phyloP scores from a whole-genome alignment of 2,329 filamentous ascomycete genomes.

The Ophiocordyceps robertsii region DNA sequence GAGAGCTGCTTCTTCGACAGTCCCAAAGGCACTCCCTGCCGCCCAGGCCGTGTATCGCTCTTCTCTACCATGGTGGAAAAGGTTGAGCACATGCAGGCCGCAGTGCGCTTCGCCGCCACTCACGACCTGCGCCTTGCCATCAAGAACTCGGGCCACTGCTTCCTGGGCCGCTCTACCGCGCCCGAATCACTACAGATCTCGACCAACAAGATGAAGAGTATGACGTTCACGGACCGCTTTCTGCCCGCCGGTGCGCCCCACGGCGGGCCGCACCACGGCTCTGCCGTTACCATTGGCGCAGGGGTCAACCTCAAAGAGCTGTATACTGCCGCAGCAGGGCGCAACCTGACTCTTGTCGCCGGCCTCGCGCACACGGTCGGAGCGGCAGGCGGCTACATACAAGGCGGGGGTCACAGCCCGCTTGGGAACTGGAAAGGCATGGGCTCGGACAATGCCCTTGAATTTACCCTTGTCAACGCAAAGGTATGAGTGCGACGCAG shows the following conservation, averaged over 20 bases:
- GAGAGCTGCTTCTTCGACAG: conserved; percentile 21
- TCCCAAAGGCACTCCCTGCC: conserved; percentile 10
- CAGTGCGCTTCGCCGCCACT: conserved; percentile 19
- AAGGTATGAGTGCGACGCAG: conserved; percentile 11
- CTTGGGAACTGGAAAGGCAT: conserved; percentile 17
- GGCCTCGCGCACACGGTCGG: conserved; percentile 16
- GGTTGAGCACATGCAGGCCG: conserved; percentile 19
- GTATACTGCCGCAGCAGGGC: conserved; percentile 8
- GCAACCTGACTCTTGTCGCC: conserved; percentile 11
- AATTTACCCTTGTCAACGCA: conserved; percentile 19
- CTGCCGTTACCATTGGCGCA: conserved; percentile 15
- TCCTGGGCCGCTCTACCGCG: conserved; percentile 16
- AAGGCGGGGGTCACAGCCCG: conserved; percentile 18
- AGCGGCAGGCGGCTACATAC: conserved; percentile 15
- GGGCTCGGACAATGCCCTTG: conserved; percentile 22
- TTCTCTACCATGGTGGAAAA: conserved; percentile 20
- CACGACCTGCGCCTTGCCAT: conserved; percentile 18
- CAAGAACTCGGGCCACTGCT: conserved; percentile 23
- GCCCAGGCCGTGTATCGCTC: conserved; percentile 20
- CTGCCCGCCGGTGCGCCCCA: background rate
- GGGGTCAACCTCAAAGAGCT: conserved; percentile 13
- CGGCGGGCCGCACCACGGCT: background rate
- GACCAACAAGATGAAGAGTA: conserved; percentile 17
- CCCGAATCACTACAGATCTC: conserved; percentile 20
- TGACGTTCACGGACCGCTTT: conserved; percentile 13